Percentiles rank a stretch among this genome's conserved stretches.
Evolutionary conservation across 169 alveolate genomes (phyloP).

Genomic region (Eimeria zaria): DNA sequence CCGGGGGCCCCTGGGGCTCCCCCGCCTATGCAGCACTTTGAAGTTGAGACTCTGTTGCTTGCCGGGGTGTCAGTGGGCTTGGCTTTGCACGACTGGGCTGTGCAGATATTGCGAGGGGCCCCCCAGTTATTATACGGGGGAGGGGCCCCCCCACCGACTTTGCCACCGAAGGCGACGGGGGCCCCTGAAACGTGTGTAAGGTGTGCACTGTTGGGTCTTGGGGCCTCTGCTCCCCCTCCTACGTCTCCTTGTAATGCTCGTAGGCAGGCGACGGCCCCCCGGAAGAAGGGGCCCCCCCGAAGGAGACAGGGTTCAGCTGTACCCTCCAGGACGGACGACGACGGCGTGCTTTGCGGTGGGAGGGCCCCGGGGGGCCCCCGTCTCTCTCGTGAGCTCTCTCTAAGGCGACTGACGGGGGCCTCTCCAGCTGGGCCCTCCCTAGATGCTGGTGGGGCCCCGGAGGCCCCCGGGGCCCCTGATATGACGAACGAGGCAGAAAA

Average conservation of each 20-base stretch:
- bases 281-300: neutral
- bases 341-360: too few species aligned
- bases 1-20: conserved; percentile 42
- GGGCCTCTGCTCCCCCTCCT: conserved; percentile 17
- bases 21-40: conserved; percentile 1
- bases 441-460: neutral
- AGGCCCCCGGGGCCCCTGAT: neutral
- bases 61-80: conserved; percentile 26
- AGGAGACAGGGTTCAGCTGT: conserved; percentile 28
- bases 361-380: conserved; percentile 44
- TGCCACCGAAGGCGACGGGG: neutral
- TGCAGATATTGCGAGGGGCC: conserved; percentile 17
- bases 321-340: neutral
- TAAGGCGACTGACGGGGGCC: neutral
- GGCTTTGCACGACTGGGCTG: conserved; percentile 32
- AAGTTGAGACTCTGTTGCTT: neutral
- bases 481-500: neutral
- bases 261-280: neutral
- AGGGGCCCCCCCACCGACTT: neutral
- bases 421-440: neutral
- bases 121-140: conserved; percentile 5
- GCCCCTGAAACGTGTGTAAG: neutral
- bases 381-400: neutral
- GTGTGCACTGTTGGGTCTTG: neutral
- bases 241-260: neutral